These are phyloP conservation scores for Silene latifolia DNA, from an alignment of 148 eudicot genomes.

Conservation along the genomic window DNA sequence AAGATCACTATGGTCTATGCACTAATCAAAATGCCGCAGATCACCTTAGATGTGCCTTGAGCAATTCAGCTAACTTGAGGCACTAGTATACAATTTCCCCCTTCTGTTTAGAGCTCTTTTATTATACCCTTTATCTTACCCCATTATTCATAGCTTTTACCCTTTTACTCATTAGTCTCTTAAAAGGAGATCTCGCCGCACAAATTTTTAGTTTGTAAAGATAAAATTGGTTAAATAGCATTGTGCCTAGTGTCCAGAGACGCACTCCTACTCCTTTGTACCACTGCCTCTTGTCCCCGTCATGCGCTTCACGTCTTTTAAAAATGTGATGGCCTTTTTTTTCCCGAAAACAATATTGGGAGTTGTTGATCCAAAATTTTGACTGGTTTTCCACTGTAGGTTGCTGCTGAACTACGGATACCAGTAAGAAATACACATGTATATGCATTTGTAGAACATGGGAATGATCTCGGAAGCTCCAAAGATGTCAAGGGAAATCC, in stretches of 20 bases:
- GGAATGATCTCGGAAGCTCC: conserved; percentile 90
- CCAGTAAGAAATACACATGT: conserved; percentile 78
- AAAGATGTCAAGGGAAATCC: conserved; percentile 96
- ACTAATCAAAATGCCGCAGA: too few species aligned
- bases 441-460: conserved; percentile 84
- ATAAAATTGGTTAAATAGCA: too few species aligned
- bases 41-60: neutral
- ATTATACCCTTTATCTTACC: neutral
- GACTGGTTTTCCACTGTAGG: conserved; percentile 40
- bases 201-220: neutral
- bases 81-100: neutral
- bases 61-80: too few species aligned
- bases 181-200: neutral
- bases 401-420: conserved; percentile 89
- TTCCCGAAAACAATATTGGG: too few species aligned
- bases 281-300: too few species aligned
- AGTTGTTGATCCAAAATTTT: neutral
- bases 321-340: too few species aligned
- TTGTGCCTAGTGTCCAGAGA: neutral
- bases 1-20: too few species aligned
- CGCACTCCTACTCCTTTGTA: too few species aligned
- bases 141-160: neutral
- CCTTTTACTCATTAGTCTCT: neutral
- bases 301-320: neutral
- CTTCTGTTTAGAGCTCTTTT: neutral